Conservation (phyloP, 139 green algal species). For the Chlorella sp. region DNA sequence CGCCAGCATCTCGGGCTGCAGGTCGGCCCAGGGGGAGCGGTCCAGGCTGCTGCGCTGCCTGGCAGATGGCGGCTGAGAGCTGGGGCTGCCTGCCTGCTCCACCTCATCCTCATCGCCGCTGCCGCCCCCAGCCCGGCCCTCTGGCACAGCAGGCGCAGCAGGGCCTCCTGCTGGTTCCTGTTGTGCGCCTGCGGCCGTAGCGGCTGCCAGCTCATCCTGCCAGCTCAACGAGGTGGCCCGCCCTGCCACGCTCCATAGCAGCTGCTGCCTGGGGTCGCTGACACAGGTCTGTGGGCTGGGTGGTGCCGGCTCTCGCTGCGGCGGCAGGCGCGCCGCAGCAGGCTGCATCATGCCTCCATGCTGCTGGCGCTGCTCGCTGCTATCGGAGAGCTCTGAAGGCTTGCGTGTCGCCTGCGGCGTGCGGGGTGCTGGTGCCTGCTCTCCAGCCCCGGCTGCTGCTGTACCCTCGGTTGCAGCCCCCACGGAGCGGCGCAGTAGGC, state of each 20-base stretch:
- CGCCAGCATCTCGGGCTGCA: slow-evolving; percentile 17
- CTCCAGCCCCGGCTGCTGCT: neutral
- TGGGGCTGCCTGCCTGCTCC: neutral
- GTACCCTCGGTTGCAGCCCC: neutral
- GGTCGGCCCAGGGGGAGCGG: neutral
- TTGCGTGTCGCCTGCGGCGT: no score
- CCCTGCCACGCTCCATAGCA: slow-evolving; percentile 30
- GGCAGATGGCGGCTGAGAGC: neutral
- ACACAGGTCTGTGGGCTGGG: neutral
- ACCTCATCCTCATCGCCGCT: neutral
- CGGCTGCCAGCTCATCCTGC: neutral
- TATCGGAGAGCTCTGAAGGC: no score
- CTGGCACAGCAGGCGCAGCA: neutral
- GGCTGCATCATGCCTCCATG: no score
- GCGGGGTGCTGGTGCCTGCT: no score
- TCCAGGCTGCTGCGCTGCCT: slow-evolving; percentile 26
- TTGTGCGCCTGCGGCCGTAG: neutral
- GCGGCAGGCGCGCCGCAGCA: neutral
- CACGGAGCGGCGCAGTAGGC: neutral
- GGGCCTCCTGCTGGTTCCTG: neutral
- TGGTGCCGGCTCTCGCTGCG: neutral
- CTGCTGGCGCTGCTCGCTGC: neutral
- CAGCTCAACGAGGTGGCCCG: slow-evolving; percentile 30
- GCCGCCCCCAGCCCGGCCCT: no score
- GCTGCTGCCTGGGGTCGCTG: slow-evolving; percentile 24